Evolutionary conservation across 2,329 filamentous ascomycete genomes (phyloP), one percentile per base, ranked within the genome.

Genomic region (Daldinia sp.): DNA sequence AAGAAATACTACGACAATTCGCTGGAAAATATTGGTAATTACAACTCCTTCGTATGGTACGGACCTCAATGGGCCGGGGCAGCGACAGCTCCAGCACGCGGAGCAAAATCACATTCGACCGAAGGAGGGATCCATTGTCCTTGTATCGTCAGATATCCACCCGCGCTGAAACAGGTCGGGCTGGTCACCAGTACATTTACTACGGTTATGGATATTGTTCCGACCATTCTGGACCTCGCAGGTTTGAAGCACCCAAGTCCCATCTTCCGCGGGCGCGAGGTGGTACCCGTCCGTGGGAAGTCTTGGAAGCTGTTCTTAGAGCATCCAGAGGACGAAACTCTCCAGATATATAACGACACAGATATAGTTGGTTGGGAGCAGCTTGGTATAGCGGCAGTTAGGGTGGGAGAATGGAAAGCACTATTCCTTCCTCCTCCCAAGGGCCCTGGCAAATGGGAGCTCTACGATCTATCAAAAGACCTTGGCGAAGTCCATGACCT

Each of bases 21-120:
- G 15, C 77, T 87, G 5, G 85, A 87, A 18, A 89, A 89, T 67
- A 79, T 88, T 12, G 87, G 86, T 6, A 82, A 83, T 54, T 79
- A 78, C 18, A 81, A 88, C 74, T 84, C 82, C 3, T 88, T 87
- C 73, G 82, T 87, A 65, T 88, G 86, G 86, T 88, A 88, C 66
- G 86, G 86, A 0, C 83, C 85, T 0, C 82, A 82, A 13, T 88
- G 87, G 85, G 86, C 86, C 0, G 69, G 71, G 6, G 78, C 77
- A 1, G 72, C 76, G 7, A 79, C 74, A 9, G 76, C 77, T 7
- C 77, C 77, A 0, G 72, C 70, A 10, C 66, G 77, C 1, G 71
- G 74, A 10, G 74, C 67, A 51, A 79, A 79, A 65, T 77, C 78
- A 1, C 83, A 80, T 70, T 81, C 80, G 0, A 83, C 81, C 0